A percentile compares a stretch with the other conserved stretches of the same genome.
Conservation (phyloP, 345 rosid genomes). For the Conringia planisiliqua region DNA sequence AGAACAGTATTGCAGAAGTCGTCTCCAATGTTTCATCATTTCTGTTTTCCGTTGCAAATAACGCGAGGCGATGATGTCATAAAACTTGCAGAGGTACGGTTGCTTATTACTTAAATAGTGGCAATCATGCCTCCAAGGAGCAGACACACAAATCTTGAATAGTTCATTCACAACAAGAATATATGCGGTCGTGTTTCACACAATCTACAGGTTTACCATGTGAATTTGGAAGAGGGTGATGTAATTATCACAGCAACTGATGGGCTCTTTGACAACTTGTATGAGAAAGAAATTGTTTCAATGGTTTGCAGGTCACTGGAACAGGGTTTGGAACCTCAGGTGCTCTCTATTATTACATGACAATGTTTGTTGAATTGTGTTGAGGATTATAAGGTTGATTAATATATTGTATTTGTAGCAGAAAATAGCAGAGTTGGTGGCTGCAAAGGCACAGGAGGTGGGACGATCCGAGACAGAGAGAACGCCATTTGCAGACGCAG, state of each 20-base stretch:
- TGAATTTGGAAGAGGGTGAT: constrained; percentile 57
- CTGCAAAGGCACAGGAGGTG: constrained; percentile 51
- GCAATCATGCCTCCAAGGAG: background rate
- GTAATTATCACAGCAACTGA: constrained; percentile 53
- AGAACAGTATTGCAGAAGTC: constrained; percentile 50
- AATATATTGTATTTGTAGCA: constrained; percentile 22
- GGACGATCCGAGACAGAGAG: constrained; percentile 39
- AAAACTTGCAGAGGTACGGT: constrained; percentile 51
- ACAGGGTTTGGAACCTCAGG: constrained; percentile 55
- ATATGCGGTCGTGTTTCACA: background rate
- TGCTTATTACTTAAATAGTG: background rate
- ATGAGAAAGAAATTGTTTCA: constrained; percentile 59
- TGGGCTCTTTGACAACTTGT: constrained; percentile 80
- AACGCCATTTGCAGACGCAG: constrained; percentile 70
- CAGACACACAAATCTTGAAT: constrained; percentile 9
- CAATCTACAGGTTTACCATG: constrained; percentile 46
- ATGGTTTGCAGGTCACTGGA: constrained; percentile 42
- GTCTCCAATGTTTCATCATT: constrained; percentile 60
- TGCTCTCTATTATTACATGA: constrained; percentile 19
- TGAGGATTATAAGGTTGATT: background rate
- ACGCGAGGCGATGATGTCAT: constrained; percentile 45
- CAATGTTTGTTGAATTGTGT: constrained; percentile 5
- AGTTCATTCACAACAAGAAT: background rate
- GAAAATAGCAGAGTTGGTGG: constrained; percentile 64
- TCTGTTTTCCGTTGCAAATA: constrained; percentile 60